Evolutionary conservation across 2,329 filamentous ascomycete genomes (phyloP).

Genomic region (Penicillium sp.): DNA sequence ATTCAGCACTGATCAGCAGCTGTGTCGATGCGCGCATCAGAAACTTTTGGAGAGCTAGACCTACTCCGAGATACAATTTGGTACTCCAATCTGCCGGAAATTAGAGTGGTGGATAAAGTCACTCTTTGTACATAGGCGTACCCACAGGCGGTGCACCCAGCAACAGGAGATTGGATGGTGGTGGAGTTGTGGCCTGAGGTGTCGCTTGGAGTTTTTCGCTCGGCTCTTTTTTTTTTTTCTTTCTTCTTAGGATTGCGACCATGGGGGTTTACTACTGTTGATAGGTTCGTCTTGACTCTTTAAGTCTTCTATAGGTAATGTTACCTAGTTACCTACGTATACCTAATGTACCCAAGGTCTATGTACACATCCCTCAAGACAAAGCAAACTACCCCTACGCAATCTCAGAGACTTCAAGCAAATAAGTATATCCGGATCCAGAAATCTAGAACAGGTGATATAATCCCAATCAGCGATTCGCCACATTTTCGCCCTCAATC

Average conservation of each 20-base stretch:
- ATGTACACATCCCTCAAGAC: not conserved
- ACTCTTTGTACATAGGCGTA: conserved; percentile 2
- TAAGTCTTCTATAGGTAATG: too few relatives aligned
- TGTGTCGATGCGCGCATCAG: conserved; percentile 16
- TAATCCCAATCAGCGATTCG: not conserved
- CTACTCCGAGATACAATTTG: conserved; percentile 9
- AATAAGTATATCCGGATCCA: not conserved
- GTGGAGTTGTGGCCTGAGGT: conserved; percentile 5
- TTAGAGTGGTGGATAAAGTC: conserved; percentile 2
- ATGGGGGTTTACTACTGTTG: not conserved
- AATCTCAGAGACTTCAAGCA: not conserved
- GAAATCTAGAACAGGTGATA: not conserved
- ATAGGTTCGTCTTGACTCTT: not conserved
- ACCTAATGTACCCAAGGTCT: too few relatives aligned
- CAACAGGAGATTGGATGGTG: conserved; percentile 7
- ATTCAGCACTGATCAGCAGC: conserved; percentile 15
- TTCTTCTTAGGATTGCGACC: not conserved
- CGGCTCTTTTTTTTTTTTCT: not conserved
- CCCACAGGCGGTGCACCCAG: conserved; percentile 5
- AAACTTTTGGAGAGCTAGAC: conserved; percentile 11
- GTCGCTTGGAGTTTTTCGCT: not conserved
- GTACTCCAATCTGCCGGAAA: conserved; percentile 4
- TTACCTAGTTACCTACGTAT: too few relatives aligned
- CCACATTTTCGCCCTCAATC: not conserved
- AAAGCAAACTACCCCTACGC: not conserved